Percentiles rank a stretch among this genome's conserved stretches.
These are phyloP conservation scores for Rosa hybrid DNA, from an alignment of 331 rosid species.

Conservation along the genomic window DNA sequence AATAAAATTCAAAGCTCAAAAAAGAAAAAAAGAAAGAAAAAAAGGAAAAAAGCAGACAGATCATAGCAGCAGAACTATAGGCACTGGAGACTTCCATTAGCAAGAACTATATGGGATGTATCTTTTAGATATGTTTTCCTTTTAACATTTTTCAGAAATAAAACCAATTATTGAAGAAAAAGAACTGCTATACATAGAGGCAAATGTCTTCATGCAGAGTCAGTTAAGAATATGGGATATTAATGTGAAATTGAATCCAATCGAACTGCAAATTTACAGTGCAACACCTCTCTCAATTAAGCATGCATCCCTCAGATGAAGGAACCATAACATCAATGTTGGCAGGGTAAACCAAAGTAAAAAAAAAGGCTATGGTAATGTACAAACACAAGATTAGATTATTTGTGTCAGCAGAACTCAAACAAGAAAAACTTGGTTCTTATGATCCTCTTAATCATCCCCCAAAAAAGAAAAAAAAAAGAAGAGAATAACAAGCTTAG, in stretches of 20 bases:
- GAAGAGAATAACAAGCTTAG: not conserved
- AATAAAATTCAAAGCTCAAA: no score
- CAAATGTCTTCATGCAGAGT: not conserved
- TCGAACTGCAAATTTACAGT: not conserved
- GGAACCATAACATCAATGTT: not conserved
- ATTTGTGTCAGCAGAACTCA: not conserved
- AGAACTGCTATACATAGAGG: not conserved
- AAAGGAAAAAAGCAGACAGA: no score
- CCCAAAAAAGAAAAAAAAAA: not conserved
- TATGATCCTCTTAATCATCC: not conserved
- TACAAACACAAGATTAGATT: not conserved
- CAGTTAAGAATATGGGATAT: not conserved
- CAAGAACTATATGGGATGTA: not conserved
- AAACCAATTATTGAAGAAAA: not conserved
- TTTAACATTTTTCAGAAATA: not conserved
- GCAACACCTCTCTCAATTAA: not conserved
- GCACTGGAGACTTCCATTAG: not conserved
- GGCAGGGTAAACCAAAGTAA: not conserved
- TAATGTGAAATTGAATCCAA: not conserved
- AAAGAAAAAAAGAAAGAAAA: no score
- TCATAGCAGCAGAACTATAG: not conserved
- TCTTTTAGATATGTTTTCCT: not conserved
- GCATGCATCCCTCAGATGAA: not conserved
- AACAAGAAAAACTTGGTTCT: not conserved
- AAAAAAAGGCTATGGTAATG: not conserved